Conservation (phyloP, 345 rosid genomes). For the Eucalyptus sp. region DNA sequence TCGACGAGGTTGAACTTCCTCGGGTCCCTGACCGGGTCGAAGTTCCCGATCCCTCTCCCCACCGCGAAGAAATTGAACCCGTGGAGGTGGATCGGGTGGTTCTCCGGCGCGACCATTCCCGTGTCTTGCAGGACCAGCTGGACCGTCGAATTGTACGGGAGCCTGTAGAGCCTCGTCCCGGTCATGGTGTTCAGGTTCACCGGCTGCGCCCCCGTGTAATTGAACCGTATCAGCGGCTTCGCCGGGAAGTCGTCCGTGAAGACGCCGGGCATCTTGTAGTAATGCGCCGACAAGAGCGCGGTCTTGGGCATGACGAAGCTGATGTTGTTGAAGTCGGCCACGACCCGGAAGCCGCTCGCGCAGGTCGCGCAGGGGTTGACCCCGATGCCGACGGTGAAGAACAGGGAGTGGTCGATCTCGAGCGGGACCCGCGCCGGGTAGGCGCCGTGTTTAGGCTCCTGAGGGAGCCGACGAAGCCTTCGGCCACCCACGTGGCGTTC, state of each 20-base stretch:
- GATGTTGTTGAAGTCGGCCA: conserved; percentile 64
- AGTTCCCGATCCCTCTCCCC: conserved; percentile 74
- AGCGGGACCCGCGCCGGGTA: conserved; percentile 66
- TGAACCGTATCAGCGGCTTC: conserved; percentile 29
- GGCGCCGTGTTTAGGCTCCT: conserved; percentile 55
- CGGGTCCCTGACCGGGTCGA: conserved; percentile 35
- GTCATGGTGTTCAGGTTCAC: conserved; percentile 42
- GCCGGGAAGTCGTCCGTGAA: conserved; percentile 75
- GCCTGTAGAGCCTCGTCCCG: conserved; percentile 65
- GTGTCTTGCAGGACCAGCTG: conserved; percentile 82
- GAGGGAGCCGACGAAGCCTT: conserved; percentile 26
- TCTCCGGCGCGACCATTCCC: conserved; percentile 64
- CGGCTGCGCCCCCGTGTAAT: conserved; percentile 60
- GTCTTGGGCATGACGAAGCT: conserved; percentile 65
- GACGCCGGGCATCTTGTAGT: conserved; percentile 53
- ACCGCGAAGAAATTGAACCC: conserved; percentile 81
- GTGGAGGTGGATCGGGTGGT: conserved; percentile 85
- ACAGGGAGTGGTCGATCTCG: conserved; percentile 44
- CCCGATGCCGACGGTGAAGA: conserved; percentile 68
- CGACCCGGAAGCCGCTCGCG: conserved; percentile 42
- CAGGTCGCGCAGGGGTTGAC: conserved; percentile 63
- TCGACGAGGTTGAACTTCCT: conserved; percentile 71
- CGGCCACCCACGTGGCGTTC: conserved; percentile 58
- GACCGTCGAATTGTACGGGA: conserved; percentile 52
- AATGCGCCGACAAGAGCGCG: conserved; percentile 68